A percentile compares a stretch with the other conserved stretches of the same genome.
Conservation (phyloP, 2,329 filamentous ascomycete species). For the Alternaria hordeiaustralica region DNA sequence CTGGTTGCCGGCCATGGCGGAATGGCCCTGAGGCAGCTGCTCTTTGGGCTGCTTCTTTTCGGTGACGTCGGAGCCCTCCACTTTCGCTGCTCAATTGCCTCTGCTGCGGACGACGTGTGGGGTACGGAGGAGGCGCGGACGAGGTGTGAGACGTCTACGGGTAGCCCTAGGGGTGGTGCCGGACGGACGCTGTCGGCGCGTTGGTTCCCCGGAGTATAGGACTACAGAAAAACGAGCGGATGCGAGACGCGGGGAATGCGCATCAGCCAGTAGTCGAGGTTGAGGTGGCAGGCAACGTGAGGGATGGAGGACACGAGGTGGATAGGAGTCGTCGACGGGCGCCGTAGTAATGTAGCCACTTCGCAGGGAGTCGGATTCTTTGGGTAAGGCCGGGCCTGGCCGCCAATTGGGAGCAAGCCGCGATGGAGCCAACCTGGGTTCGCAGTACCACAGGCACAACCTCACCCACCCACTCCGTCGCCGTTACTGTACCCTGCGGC, state of each 20-base stretch:
- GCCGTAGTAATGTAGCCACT: not conserved
- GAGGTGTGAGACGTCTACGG: not conserved
- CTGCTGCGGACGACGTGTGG: constrained; percentile 7
- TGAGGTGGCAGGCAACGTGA: not conserved
- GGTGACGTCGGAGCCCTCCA: constrained; percentile 33
- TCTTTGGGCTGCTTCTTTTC: constrained; percentile 30
- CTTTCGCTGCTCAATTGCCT: constrained; percentile 21
- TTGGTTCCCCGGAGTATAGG: not conserved
- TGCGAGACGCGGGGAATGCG: constrained; percentile 17
- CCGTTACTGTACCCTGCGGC: not conserved
- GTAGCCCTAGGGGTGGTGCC: not conserved
- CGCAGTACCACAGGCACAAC: constrained; percentile 4
- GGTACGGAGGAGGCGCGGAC: constrained; percentile 1
- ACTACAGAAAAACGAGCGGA: constrained; percentile 8
- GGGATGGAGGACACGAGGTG: constrained; percentile 3
- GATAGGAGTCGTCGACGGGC: constrained; percentile 15
- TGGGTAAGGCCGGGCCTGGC: constrained; percentile 12
- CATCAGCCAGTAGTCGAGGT: not conserved
- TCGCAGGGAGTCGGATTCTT: not conserved
- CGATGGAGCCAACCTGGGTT: not conserved
- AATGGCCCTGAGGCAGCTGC: constrained; percentile 19
- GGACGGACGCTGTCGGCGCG: not conserved
- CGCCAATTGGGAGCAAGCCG: constrained; percentile 5
- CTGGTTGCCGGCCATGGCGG: constrained; percentile 76
- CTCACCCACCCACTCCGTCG: constrained; percentile 2